Evolutionary conservation across 306 rosid genomes (phyloP).

Genomic region (Vicia villosa): DNA sequence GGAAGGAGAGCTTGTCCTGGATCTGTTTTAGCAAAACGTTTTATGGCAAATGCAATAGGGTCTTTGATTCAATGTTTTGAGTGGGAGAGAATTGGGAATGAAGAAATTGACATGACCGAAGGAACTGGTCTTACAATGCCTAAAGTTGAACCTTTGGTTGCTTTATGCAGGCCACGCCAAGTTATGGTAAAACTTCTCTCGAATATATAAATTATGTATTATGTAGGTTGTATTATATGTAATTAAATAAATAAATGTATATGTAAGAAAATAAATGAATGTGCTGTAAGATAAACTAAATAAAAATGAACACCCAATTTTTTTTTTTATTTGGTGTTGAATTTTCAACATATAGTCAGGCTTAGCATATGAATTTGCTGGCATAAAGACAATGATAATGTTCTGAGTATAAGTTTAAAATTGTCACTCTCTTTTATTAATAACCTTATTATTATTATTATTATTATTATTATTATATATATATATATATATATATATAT

Average conservation of each 20-base stretch:
- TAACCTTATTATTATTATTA: too few species aligned
- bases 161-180: constrained; percentile 38
- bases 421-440: too few species aligned
- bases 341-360: too few species aligned
- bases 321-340: too few species aligned
- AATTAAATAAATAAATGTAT: background rate
- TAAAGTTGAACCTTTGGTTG: constrained; percentile 38
- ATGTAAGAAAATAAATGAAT: background rate
- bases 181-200: constrained; percentile 17
- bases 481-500: too few species aligned
- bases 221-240: background rate
- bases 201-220: background rate
- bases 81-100: constrained; percentile 30
- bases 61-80: constrained; percentile 41
- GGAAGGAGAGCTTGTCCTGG: constrained; percentile 62
- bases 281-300: background rate
- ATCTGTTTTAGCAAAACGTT: constrained; percentile 33
- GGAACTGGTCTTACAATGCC: constrained; percentile 27
- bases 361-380: too few species aligned
- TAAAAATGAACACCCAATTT: too few species aligned
- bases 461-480: too few species aligned
- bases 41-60: constrained; percentile 33
- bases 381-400: too few species aligned
- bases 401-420: too few species aligned
- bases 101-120: constrained; percentile 45